phyloP scores from a whole-genome alignment of 805 yeast genomes.

The Zygosaccharomyces lentus region DNA sequence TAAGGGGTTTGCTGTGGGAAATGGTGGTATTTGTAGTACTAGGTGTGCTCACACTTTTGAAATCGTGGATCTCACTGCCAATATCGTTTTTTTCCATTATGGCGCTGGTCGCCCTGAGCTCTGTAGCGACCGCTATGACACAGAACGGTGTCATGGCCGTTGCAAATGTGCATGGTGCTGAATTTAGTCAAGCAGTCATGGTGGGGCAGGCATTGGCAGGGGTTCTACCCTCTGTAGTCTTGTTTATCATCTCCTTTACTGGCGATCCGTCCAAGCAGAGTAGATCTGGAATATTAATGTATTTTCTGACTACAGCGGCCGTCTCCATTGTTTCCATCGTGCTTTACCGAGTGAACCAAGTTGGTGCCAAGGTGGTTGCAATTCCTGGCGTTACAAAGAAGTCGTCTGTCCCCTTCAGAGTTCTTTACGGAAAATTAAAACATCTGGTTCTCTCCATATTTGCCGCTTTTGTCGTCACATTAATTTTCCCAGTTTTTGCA shows the following conservation, averaged over 20 bases:
- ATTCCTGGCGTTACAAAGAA: background rate
- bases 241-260: constrained; percentile 51
- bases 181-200: constrained; percentile 84
- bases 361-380: constrained; percentile 17
- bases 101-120: constrained; percentile 57
- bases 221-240: constrained; percentile 69
- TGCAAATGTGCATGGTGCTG: constrained; percentile 69
- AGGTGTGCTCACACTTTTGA: constrained; percentile 36
- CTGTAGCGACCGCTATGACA: constrained; percentile 74
- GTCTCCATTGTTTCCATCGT: constrained; percentile 26
- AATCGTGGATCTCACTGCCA: constrained; percentile 19
- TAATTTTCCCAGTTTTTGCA: constrained; percentile 86
- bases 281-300: constrained; percentile 30
- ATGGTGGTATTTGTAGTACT: constrained; percentile 53
- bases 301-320: constrained; percentile 36
- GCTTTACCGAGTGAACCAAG: constrained; percentile 24
- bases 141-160: constrained; percentile 91
- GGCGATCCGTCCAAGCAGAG: constrained; percentile 31
- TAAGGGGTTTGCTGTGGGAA: constrained; percentile 57
- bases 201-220: constrained; percentile 96
- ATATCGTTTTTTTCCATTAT: constrained; percentile 48
- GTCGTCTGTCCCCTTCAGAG: constrained; percentile 46
- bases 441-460: constrained; percentile 67
- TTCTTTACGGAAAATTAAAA: constrained; percentile 59
- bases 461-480: constrained; percentile 65